These are phyloP conservation scores for Lunasporangiospora selenospora DNA, from an alignment of 192 early-diverging fungal genomes.

Conservation along the genomic window DNA sequence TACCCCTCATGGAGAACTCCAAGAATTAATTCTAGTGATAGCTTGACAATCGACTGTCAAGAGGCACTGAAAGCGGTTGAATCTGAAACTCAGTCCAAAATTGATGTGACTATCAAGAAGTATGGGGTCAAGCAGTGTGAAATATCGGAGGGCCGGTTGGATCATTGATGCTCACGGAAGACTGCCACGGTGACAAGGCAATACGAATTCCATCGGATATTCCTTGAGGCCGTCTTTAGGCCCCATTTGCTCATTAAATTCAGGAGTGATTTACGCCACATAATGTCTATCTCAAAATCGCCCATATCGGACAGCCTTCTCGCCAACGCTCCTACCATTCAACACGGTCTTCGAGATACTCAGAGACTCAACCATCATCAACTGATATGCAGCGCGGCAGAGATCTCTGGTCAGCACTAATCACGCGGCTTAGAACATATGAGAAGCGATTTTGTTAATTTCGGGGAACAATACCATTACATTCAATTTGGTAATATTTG, in stretches of 20 bases:
- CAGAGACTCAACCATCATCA: background rate
- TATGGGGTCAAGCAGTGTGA: no score
- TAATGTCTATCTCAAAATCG: background rate
- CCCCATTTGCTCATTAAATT: constrained; percentile 1
- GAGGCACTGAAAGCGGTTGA: no score
- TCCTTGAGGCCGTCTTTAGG: constrained; percentile 4
- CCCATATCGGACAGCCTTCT: constrained; percentile 6
- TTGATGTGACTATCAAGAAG: no score
- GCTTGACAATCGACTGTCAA: no score
- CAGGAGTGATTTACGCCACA: background rate
- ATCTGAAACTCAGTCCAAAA: no score
- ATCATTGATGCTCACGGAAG: constrained; percentile 24
- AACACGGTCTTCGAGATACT: background rate
- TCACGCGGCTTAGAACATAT: background rate
- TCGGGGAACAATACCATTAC: background rate
- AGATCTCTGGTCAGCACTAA: background rate
- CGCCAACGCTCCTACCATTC: constrained; percentile 17
- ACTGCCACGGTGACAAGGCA: background rate
- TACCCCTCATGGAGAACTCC: no score
- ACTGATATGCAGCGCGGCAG: constrained; percentile 8
- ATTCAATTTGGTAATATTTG: background rate
- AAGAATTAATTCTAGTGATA: no score
- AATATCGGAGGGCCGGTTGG: no score
- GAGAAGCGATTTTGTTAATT: background rate
- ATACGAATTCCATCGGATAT: constrained; percentile 8